Evolutionary conservation across 2,329 filamentous ascomycete species (phyloP).

Genomic region (Colletotrichum shisoi): DNA sequence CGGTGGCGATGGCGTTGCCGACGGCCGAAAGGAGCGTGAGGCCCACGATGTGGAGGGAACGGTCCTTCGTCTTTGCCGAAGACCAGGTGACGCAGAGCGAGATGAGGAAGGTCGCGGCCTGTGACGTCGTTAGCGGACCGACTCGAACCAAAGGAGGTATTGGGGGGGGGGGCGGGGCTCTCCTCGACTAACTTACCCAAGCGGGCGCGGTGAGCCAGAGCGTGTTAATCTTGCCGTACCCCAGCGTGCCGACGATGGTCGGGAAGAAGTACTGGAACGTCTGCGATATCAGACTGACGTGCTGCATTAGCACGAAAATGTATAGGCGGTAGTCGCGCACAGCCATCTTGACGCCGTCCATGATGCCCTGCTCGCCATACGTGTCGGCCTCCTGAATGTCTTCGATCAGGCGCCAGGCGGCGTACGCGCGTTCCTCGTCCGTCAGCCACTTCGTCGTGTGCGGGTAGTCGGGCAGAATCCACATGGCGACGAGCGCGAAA

Average conservation of each 20-base stretch:
- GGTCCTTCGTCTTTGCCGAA: conserved; percentile 61
- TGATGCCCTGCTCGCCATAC: conserved; percentile 50
- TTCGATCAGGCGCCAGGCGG: conserved; percentile 59
- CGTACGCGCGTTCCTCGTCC: conserved; percentile 61
- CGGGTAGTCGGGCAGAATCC: conserved; percentile 62
- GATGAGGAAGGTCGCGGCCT: conserved; percentile 61
- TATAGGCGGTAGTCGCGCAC: conserved; percentile 61
- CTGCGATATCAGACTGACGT: conserved; percentile 60
- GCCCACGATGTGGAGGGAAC: conserved; percentile 64
- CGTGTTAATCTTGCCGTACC: conserved; percentile 62
- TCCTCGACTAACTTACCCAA: conserved; percentile 52
- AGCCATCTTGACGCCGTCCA: conserved; percentile 58
- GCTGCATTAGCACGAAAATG: conserved; percentile 63
- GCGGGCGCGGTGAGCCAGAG: conserved; percentile 66
- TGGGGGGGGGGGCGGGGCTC: no score
- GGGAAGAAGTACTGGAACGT: conserved; percentile 73
- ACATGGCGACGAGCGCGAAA: conserved; percentile 46
- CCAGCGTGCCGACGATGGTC: conserved; percentile 67
- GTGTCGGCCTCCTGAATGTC: conserved; percentile 59
- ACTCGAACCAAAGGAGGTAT: not conserved
- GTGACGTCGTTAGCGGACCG: not conserved
- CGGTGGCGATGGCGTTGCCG: conserved; percentile 65
- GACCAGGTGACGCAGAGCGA: conserved; percentile 64
- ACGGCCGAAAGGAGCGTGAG: conserved; percentile 61
- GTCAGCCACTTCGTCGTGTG: conserved; percentile 61